phyloP scores from a whole-genome alignment of 2,329 filamentous ascomycete genomes.

The Cladosporium sp. region DNA sequence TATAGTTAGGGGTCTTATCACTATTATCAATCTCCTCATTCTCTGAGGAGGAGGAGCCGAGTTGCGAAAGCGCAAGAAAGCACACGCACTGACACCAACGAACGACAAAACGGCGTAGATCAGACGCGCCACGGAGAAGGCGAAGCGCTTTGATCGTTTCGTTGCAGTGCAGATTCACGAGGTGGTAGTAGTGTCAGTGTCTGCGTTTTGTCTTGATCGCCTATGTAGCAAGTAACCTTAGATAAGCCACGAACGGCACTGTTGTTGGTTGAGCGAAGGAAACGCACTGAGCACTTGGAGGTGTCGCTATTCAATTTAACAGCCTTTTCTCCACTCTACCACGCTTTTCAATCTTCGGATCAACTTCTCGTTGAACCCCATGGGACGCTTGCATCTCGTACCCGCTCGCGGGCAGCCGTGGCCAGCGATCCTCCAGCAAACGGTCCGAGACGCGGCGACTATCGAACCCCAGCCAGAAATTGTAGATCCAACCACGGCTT shows the following conservation, averaged over 20 bases:
- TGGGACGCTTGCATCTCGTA: slow-evolving; percentile 1
- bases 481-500: neutral
- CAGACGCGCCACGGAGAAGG: too few species aligned
- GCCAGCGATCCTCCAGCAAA: neutral
- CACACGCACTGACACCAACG: too few species aligned
- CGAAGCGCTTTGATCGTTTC: too few species aligned
- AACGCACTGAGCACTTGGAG: neutral
- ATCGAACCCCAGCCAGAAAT: neutral
- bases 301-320: neutral
- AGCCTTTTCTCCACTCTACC: neutral
- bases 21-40: neutral
- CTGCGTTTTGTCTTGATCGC: too few species aligned
- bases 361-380: neutral
- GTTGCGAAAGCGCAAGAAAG: too few species aligned
- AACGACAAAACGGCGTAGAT: too few species aligned
- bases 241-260: neutral
- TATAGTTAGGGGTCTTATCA: neutral
- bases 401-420: neutral
- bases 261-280: neutral
- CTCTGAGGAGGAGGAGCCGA: neutral
- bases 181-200: too few species aligned
- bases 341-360: too few species aligned
- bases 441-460: neutral
- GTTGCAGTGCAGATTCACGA: too few species aligned
- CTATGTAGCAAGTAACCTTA: too few species aligned